These are phyloP conservation scores for Verticillium nonalfalfae DNA, from an alignment of 2,329 filamentous ascomycete genomes.

Conservation along the genomic window DNA sequence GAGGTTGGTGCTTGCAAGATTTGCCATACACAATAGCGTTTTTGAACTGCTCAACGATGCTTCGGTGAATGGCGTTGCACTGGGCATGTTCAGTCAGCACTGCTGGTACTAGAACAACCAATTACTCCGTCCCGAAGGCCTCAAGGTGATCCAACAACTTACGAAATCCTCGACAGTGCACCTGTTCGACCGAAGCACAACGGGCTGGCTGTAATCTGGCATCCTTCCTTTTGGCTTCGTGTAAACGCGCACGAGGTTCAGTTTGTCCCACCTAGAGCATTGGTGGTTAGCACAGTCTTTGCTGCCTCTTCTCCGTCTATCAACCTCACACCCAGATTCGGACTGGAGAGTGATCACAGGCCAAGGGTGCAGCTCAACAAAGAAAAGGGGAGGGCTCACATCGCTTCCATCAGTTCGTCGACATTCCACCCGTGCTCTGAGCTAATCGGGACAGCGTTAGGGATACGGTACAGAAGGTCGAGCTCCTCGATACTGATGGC, in stretches of 20 bases:
- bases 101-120: background rate
- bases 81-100: slow-evolving; percentile 25
- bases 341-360: background rate
- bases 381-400: slow-evolving; percentile 42
- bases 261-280: slow-evolving; percentile 73
- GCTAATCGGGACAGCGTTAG: slow-evolving; percentile 94
- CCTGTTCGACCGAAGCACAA: slow-evolving; percentile 75
- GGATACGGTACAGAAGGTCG: slow-evolving; percentile 92
- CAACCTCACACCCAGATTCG: no score
- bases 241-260: slow-evolving; percentile 86
- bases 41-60: slow-evolving; percentile 93
- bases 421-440: slow-evolving; percentile 98
- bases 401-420: slow-evolving; percentile 91
- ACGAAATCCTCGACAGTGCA: slow-evolving; percentile 97
- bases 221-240: slow-evolving; percentile 96
- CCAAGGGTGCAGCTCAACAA: slow-evolving; percentile 3
- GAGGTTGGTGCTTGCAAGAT: slow-evolving; percentile 97
- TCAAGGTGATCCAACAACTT: slow-evolving; percentile 35
- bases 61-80: slow-evolving; percentile 97
- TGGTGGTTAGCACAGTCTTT: background rate
- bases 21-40: slow-evolving; percentile 94
- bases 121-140: slow-evolving; percentile 2
- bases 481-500: slow-evolving; percentile 96
- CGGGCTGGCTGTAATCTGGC: slow-evolving; percentile 87
- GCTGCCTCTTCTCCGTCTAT: no score